Evolutionary conservation across 148 eudicot genomes (phyloP).

Genomic region (Vaccinium macrocarpon): DNA sequence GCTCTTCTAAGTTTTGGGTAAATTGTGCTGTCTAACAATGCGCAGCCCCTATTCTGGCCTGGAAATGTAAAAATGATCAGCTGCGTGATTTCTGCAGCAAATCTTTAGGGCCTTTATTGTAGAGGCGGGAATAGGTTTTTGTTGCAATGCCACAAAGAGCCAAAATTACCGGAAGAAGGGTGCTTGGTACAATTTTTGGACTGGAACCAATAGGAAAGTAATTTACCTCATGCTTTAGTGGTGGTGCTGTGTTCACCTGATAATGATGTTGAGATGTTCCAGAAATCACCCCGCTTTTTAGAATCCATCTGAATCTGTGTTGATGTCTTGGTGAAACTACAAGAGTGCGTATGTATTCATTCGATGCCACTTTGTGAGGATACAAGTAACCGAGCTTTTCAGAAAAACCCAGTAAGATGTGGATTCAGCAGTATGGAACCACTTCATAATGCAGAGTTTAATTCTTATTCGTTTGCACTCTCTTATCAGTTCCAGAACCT

Average conservation of each 20-base stretch:
- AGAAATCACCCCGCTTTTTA: background rate
- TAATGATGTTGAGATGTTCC: background rate
- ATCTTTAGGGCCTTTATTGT: background rate
- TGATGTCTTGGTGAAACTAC: background rate
- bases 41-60: background rate
- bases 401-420: background rate
- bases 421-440: background rate
- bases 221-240: background rate
- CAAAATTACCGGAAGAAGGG: background rate
- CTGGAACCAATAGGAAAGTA: background rate
- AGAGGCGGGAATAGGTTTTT: background rate
- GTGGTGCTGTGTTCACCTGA: background rate
- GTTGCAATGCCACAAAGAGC: background rate
- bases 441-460: background rate
- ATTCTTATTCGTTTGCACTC: background rate
- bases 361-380: background rate
- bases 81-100: background rate
- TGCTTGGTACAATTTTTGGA: background rate
- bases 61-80: background rate
- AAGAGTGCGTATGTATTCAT: background rate
- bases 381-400: background rate
- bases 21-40: background rate
- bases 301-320: background rate
- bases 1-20: background rate
- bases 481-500: background rate